Conservation (phyloP, 148 eudicot species). For the Arctostaphylos glauca region DNA sequence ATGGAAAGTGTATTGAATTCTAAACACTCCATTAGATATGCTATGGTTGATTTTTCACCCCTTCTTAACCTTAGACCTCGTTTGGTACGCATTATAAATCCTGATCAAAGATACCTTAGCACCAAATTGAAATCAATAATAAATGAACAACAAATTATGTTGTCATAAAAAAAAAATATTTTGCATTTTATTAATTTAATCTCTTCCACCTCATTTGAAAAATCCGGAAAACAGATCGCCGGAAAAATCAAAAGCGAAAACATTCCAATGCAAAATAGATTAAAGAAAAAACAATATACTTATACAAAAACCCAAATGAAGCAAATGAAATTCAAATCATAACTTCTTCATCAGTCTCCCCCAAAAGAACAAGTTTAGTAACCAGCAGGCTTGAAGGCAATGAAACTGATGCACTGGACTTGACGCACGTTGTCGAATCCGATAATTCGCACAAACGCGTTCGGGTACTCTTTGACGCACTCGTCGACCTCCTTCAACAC, state of each 20-base stretch:
- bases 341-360: neutral
- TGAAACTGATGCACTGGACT: constrained; percentile 78
- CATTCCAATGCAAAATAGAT: neutral
- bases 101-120: no score
- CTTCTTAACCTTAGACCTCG: no score
- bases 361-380: neutral
- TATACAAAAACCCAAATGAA: neutral
- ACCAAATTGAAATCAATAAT: no score
- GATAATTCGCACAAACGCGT: constrained; percentile 49
- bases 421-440: constrained; percentile 73
- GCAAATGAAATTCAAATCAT: neutral
- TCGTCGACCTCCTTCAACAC: constrained; percentile 51
- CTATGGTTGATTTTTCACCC: no score
- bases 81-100: no score
- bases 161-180: neutral
- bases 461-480: constrained; percentile 43
- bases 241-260: neutral
- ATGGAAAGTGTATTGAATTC: no score
- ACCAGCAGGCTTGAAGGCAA: constrained; percentile 47
- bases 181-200: neutral
- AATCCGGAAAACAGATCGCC: neutral
- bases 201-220: constrained; percentile 1
- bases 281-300: neutral
- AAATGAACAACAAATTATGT: no score
- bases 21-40: no score